Evolutionary conservation across 345 rosid genomes (phyloP).

Genomic region (Euclidium syriacum): DNA sequence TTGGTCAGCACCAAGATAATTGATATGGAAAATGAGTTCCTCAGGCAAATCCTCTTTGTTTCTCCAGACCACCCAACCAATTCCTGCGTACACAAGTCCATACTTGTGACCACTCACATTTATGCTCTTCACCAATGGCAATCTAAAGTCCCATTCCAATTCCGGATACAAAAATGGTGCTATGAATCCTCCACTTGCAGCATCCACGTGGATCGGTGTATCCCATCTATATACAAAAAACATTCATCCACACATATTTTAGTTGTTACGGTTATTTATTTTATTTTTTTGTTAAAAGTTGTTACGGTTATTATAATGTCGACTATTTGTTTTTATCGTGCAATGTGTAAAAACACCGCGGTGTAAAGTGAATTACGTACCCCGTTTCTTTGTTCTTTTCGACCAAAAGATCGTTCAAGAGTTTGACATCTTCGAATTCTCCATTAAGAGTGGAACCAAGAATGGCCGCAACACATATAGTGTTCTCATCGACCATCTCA

Average conservation of each 20-base stretch:
- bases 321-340: too few species aligned
- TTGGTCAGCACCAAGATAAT: slow-evolving; percentile 58
- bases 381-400: slow-evolving; percentile 46
- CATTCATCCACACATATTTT: not conserved
- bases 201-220: slow-evolving; percentile 60
- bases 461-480: slow-evolving; percentile 61
- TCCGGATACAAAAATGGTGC: slow-evolving; percentile 60
- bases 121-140: slow-evolving; percentile 53
- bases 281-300: too few species aligned
- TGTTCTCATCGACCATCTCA: slow-evolving; percentile 65
- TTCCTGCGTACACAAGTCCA: slow-evolving; percentile 58
- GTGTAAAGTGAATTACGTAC: not conserved
- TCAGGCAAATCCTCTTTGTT: slow-evolving; percentile 60
- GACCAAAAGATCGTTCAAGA: slow-evolving; percentile 42
- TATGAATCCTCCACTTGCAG: slow-evolving; percentile 61
- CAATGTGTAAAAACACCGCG: not conserved
- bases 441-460: slow-evolving; percentile 64
- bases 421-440: slow-evolving; percentile 62
- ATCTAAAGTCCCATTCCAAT: slow-evolving; percentile 59
- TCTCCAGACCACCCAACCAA: slow-evolving; percentile 65
- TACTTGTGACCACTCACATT: slow-evolving; percentile 63
- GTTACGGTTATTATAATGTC: too few species aligned
- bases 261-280: too few species aligned
- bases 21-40: slow-evolving; percentile 56
- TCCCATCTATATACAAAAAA: slow-evolving; percentile 41